phyloP scores from a whole-genome alignment of 306 rosid species.

The Ceratonia siliqua region DNA sequence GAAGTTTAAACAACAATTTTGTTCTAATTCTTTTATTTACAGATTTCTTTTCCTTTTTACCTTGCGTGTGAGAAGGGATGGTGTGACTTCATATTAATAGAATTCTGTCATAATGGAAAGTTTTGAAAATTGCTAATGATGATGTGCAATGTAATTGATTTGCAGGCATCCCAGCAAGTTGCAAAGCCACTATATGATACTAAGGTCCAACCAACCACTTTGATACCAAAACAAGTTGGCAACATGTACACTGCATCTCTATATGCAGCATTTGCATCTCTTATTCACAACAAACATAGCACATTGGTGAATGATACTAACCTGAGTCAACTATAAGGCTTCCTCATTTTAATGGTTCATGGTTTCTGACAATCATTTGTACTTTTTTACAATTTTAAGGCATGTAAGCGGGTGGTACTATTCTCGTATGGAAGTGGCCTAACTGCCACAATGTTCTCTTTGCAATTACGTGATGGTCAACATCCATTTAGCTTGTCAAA shows the following conservation, averaged over 20 bases:
- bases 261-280: constrained; percentile 94
- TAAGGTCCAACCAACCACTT: constrained; percentile 91
- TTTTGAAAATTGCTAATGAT: constrained; percentile 28
- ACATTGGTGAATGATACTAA: constrained; percentile 61
- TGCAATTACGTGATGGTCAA: constrained; percentile 56
- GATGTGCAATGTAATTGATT: constrained; percentile 28
- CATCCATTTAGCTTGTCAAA: constrained; percentile 87
- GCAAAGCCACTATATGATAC: constrained; percentile 80
- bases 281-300: constrained; percentile 73
- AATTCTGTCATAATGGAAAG: constrained; percentile 3
- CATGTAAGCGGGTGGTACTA: constrained; percentile 68
- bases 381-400: constrained; percentile 56
- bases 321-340: constrained; percentile 3
- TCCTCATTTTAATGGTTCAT: not conserved
- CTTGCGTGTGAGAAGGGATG: not conserved
- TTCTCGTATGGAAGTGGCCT: constrained; percentile 97
- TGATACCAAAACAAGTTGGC: constrained; percentile 94
- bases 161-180: constrained; percentile 83
- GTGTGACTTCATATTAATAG: not conserved
- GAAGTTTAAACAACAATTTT: constrained; percentile 1
- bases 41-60: not conserved
- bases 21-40: not conserved
- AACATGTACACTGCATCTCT: constrained; percentile 99
- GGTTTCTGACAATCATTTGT: constrained; percentile 35
- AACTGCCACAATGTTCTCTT: constrained; percentile 86